These are phyloP conservation scores for Lolium perenne DNA, from an alignment of 176 grass and related monocot species.

Conservation along the genomic window DNA sequence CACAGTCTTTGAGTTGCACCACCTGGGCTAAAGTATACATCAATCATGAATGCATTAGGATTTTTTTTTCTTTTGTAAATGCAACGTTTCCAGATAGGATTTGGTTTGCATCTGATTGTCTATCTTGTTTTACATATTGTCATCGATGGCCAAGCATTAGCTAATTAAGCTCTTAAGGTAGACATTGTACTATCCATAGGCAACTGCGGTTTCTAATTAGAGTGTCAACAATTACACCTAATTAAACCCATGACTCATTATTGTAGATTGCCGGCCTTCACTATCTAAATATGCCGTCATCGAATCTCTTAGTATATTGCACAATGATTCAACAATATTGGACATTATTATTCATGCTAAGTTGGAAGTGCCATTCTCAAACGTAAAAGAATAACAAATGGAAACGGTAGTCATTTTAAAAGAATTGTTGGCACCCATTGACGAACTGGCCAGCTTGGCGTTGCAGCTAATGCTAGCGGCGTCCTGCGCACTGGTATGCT, in stretches of 20 bases:
- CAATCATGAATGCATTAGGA: neutral
- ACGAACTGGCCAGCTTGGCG: no score
- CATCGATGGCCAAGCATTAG: neutral
- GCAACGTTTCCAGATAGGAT: neutral
- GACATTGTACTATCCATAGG: constrained; percentile 6
- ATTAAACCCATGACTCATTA: neutral
- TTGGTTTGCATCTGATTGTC: neutral
- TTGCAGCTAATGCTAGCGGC: no score
- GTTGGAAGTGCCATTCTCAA: neutral
- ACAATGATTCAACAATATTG: no score
- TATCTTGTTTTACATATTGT: neutral
- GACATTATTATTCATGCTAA: neutral
- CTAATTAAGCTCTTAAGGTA: neutral
- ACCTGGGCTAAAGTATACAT: neutral
- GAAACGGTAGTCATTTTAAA: neutral
- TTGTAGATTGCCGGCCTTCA: constrained; percentile 4
- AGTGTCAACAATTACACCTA: neutral
- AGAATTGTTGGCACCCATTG: no score
- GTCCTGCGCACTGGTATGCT: no score
- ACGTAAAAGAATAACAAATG: neutral
- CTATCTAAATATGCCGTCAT: constrained; percentile 5
- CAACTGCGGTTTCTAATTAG: neutral
- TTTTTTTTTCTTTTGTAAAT: neutral
- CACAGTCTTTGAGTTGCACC: no score
- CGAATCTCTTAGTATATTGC: neutral